phyloP scores from a whole-genome alignment of 2,329 filamentous ascomycete species.

The Exserohilum rostratum region DNA sequence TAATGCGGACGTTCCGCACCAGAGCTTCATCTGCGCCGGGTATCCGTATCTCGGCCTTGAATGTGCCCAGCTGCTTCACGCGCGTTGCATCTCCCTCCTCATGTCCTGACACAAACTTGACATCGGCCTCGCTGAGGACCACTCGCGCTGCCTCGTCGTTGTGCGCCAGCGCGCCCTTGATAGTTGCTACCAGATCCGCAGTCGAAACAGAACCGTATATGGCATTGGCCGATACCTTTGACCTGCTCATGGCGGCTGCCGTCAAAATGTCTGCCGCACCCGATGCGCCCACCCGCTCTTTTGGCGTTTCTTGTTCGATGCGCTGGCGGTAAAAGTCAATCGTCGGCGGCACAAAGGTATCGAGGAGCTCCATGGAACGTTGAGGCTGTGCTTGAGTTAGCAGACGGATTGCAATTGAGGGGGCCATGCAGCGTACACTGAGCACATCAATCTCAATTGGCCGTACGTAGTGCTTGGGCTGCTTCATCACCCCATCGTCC shows the following conservation, averaged over 20 bases:
- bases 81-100: constrained; percentile 49
- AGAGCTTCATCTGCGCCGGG: constrained; percentile 53
- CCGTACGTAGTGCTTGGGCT: constrained; percentile 39
- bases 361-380: constrained; percentile 55
- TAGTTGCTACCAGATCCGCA: constrained; percentile 56
- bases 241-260: constrained; percentile 41
- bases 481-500: constrained; percentile 21
- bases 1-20: constrained; percentile 41
- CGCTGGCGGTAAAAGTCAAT: constrained; percentile 57
- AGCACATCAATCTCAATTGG: constrained; percentile 51
- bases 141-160: constrained; percentile 60
- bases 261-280: constrained; percentile 45
- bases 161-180: constrained; percentile 57
- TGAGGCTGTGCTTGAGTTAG: constrained; percentile 46
- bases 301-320: constrained; percentile 47
- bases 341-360: constrained; percentile 54
- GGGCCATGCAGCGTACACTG: constrained; percentile 37
- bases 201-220: constrained; percentile 64
- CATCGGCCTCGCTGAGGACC: constrained; percentile 56
- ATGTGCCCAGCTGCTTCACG: constrained; percentile 61
- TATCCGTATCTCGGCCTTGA: constrained; percentile 58
- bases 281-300: constrained; percentile 43
- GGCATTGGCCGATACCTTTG: constrained; percentile 36
- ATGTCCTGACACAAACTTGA: constrained; percentile 54
- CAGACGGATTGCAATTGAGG: not conserved